These are phyloP conservation scores for Apiotrichum laibachii DNA, from an alignment of 1,284 basidiomycete species.

Conservation along the genomic window DNA sequence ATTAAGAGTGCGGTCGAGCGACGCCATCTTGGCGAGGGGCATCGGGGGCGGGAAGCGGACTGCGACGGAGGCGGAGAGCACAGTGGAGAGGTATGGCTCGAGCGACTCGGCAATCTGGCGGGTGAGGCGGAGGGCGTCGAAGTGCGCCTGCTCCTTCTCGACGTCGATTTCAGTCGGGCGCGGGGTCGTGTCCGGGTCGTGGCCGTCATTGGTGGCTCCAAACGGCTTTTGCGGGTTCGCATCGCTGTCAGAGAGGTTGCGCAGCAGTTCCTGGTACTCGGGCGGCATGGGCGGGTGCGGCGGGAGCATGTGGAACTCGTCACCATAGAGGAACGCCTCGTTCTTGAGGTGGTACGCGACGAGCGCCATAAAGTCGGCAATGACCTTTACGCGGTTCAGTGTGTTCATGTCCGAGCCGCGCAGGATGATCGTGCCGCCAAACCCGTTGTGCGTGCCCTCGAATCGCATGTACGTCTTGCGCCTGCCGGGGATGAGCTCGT, in stretches of 20 bases:
- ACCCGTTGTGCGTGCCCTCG: conserved; percentile 85
- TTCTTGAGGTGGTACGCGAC: conserved; percentile 83
- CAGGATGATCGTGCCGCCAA: conserved; percentile 90
- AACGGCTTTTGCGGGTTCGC: conserved; percentile 1
- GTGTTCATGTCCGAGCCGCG: conserved; percentile 82
- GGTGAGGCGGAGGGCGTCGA: conserved; percentile 52
- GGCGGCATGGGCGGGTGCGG: conserved; percentile 38
- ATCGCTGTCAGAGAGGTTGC: conserved; percentile 23
- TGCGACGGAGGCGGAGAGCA: conserved; percentile 86
- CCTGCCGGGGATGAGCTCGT: conserved; percentile 80
- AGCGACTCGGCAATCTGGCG: conserved; percentile 65
- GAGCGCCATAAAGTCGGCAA: conserved; percentile 86
- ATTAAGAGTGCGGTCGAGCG: conserved; percentile 71
- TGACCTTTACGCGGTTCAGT: conserved; percentile 81
- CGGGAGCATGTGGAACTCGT: conserved; percentile 80
- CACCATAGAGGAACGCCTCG: conserved; percentile 92
- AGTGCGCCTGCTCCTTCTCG: conserved; percentile 63
- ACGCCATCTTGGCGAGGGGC: conserved; percentile 79
- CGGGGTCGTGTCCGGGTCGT: conserved; percentile 10
- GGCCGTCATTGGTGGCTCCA: not conserved
- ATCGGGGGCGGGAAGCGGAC: conserved; percentile 85
- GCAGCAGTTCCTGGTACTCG: conserved; percentile 39
- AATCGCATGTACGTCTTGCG: conserved; percentile 97
- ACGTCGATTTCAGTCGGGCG: conserved; percentile 62
- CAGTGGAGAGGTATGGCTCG: conserved; percentile 75